Percentiles rank a stretch among this genome's conserved stretches.
phyloP scores from a whole-genome alignment of 2,329 filamentous ascomycete species.

The Ascocoryne sarcoides region DNA sequence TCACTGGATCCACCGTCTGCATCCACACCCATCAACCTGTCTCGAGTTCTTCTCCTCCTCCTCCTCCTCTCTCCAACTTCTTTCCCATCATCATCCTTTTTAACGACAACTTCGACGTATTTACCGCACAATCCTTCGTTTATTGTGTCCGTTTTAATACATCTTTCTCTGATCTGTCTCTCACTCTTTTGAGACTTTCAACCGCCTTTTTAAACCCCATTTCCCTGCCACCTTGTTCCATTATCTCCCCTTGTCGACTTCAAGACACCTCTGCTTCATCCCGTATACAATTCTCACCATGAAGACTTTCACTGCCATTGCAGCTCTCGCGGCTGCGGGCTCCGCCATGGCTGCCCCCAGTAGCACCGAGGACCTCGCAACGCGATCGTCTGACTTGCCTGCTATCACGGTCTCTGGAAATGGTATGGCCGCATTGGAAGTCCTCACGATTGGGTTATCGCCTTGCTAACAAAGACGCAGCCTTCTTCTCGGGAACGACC shows the following conservation, averaged over 20 bases:
- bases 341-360: slow-evolving; percentile 15
- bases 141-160: slow-evolving; percentile 7
- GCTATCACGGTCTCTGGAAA: slow-evolving; percentile 27
- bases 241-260: background rate
- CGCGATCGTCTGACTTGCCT: slow-evolving; percentile 14
- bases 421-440: no score
- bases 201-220: slow-evolving; percentile 7
- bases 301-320: slow-evolving; percentile 24
- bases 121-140: slow-evolving; percentile 14
- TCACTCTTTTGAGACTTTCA: slow-evolving; percentile 17
- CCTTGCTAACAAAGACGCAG: slow-evolving; percentile 8
- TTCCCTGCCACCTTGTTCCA: background rate
- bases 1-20: background rate
- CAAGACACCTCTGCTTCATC: slow-evolving; percentile 1
- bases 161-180: slow-evolving; percentile 14
- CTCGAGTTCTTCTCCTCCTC: slow-evolving; percentile 1
- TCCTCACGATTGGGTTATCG: no score
- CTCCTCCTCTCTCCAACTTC: slow-evolving; percentile 1
- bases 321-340: slow-evolving; percentile 22
- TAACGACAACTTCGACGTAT: background rate
- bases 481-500: slow-evolving; percentile 26
- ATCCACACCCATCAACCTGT: background rate
- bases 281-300: slow-evolving; percentile 17
- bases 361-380: slow-evolving; percentile 12
- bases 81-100: slow-evolving; percentile 1